phyloP scores from a whole-genome alignment of 257 asterid genomes.

The Anisodus tanguticus region DNA sequence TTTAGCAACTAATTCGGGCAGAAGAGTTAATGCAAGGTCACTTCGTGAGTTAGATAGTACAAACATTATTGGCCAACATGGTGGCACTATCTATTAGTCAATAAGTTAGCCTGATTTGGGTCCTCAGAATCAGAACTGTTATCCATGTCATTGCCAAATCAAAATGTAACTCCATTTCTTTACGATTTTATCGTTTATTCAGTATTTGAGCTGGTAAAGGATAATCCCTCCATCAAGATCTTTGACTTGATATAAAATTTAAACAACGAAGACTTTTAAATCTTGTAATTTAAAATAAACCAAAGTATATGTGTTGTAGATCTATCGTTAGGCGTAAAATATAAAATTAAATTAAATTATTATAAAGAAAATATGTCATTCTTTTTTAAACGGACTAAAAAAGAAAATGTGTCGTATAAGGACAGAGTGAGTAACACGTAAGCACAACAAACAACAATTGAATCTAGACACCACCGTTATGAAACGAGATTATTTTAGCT shows the following conservation, averaged over 20 bases:
- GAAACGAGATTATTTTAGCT: not conserved
- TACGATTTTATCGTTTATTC: not conserved
- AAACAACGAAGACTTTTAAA: too few species aligned
- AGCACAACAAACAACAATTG: too few species aligned
- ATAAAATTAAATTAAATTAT: too few species aligned
- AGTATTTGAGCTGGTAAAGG: not conserved
- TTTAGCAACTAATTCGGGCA: not conserved
- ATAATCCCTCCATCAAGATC: not conserved
- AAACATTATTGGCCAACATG: conserved; percentile 24
- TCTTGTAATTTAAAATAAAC: too few species aligned
- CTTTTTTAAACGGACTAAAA: too few species aligned
- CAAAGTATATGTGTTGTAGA: too few species aligned
- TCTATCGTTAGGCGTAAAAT: too few species aligned
- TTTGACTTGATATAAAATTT: too few species aligned
- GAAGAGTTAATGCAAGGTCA: not conserved
- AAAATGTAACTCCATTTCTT: not conserved
- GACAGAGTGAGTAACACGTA: too few species aligned
- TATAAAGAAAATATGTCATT: too few species aligned
- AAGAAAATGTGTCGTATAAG: too few species aligned
- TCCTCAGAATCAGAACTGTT: not conserved
- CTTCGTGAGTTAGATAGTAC: not conserved
- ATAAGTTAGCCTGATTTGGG: not conserved
- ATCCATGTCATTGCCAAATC: not conserved
- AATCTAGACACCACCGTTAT: not conserved
- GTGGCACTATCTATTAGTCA: conserved; percentile 13